Evolutionary conservation across 495 filamentous ascomycete species (phyloP), one percentile per base, ranked within the genome.

Genomic region (Durotheca rogersii): DNA sequence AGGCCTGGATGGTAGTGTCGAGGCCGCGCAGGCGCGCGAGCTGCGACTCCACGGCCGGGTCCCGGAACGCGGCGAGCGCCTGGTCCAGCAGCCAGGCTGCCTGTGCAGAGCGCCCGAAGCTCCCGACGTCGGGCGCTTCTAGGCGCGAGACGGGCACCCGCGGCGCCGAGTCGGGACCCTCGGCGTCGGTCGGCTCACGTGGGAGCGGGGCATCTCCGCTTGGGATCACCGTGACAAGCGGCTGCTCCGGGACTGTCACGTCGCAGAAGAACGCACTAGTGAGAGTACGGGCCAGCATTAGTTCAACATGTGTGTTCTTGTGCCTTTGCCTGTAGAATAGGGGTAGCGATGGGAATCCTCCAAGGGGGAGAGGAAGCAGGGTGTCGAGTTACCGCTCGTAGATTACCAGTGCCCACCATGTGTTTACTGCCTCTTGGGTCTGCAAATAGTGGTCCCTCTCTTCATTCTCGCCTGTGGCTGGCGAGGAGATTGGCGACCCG

Each of bases 321-420:
- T n/a, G n/a, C n/a, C n/a, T n/a, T n/a, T n/a, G n/a, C n/a, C n/a
- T n/a, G n/a, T n/a, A n/a, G n/a, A n/a, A n/a, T n/a, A n/a, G n/a
- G n/a, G n/a, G n/a, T n/a, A n/a, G n/a, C n/a, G n/a, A n/a, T n/a
- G n/a, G n/a, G n/a, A n/a, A n/a, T n/a, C n/a, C n/a, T n/a, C n/a
- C n/a, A 17, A 34, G 21, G 21, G 39, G 23, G 15, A 5, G 48
- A 30, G 43, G 33, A 10, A 61, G 30, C 43, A 21, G 41, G 20
- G 37, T 47, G 12, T 44, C 14, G n/a, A 56, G 25, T 7, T 50
- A 68, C 66, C 63, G 37, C 37, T 68, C 66, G 16, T 47, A 61
- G 7, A 67, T 65, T 6, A 59, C 42, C n/a, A 69, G 51, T 11
- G 60, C 65, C 65, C 65, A 70, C 67, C 63, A 72, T 4, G 67